Conservation (phyloP, 805 yeast species). For the Candida stauntonica region DNA sequence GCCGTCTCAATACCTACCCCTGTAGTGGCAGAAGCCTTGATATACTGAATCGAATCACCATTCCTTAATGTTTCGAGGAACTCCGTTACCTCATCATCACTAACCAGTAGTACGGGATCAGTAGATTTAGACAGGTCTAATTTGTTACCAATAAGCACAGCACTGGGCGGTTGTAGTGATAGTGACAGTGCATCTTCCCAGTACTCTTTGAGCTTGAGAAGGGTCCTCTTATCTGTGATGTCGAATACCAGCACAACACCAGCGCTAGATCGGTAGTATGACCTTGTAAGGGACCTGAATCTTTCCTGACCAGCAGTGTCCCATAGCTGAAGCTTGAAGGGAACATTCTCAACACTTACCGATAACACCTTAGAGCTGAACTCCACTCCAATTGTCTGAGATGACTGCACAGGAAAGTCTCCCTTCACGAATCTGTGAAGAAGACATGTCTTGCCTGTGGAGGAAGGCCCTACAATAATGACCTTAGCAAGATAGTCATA, state of each 20-base stretch:
- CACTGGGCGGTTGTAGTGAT: constrained; percentile 24
- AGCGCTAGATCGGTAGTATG: constrained; percentile 35
- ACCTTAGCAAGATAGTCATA: constrained; percentile 37
- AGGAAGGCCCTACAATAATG: constrained; percentile 40
- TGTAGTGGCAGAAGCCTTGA: constrained; percentile 37
- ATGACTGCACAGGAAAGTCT: constrained; percentile 18
- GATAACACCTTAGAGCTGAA: constrained; percentile 29
- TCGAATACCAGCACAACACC: constrained; percentile 36
- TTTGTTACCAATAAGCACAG: constrained; percentile 35
- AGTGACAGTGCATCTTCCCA: constrained; percentile 30
- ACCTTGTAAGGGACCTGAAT: constrained; percentile 34
- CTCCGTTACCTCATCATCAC: constrained; percentile 31
- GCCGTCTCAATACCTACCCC: constrained; percentile 40
- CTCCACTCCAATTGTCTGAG: constrained; percentile 40
- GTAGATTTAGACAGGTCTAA: constrained; percentile 21
- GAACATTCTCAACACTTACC: constrained; percentile 12
- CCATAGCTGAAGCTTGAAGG: constrained; percentile 31
- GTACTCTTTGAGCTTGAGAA: constrained; percentile 28
- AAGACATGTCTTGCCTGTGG: constrained; percentile 42
- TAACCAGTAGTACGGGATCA: constrained; percentile 30
- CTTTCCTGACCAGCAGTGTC: constrained; percentile 38
- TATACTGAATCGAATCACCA: constrained; percentile 28
- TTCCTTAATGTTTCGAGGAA: constrained; percentile 26
- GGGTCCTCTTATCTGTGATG: constrained; percentile 23
- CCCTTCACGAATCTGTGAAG: constrained; percentile 32